Percentiles rank a stretch among this genome's conserved stretches.
Conservation (phyloP, 805 yeast species). For the Candida boidinii region DNA sequence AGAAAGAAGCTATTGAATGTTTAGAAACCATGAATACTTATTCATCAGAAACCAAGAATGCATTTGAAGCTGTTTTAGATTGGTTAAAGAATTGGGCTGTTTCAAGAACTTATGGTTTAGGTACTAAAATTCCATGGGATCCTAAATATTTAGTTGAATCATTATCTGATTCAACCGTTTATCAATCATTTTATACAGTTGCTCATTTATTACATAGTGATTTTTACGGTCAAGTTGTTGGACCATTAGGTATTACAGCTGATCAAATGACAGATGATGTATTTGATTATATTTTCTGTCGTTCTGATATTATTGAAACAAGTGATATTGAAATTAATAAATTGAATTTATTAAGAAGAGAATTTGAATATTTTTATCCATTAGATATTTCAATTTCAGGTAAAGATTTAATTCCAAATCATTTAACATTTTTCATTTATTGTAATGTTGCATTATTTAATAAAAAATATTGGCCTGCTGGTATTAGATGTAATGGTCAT, state of each 20-base stretch:
- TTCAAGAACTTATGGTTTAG: constrained; percentile 92
- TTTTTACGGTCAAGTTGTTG: constrained; percentile 68
- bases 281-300: constrained; percentile 81
- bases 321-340: constrained; percentile 57
- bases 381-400: constrained; percentile 88
- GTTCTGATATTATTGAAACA: constrained; percentile 49
- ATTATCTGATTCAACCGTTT: constrained; percentile 89
- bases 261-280: constrained; percentile 90
- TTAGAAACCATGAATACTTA: constrained; percentile 68
- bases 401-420: constrained; percentile 95
- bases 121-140: constrained; percentile 96
- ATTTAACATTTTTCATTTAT: constrained; percentile 91
- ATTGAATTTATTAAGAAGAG: constrained; percentile 73
- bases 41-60: constrained; percentile 77
- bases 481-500: constrained; percentile 93
- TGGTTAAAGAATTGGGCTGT: constrained; percentile 99
- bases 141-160: constrained; percentile 88
- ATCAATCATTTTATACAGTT: constrained; percentile 92
- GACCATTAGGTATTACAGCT: constrained; percentile 65
- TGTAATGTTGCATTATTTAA: constrained; percentile 91
- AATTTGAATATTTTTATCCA: constrained; percentile 95
- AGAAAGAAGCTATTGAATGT: constrained; percentile 70
- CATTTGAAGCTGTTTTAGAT: constrained; percentile 87
- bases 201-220: constrained; percentile 81
- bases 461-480: constrained; percentile 84